These are phyloP conservation scores for Apophysomyces elegans DNA, from an alignment of 371 early-diverging fungal genomes.

Conservation along the genomic window DNA sequence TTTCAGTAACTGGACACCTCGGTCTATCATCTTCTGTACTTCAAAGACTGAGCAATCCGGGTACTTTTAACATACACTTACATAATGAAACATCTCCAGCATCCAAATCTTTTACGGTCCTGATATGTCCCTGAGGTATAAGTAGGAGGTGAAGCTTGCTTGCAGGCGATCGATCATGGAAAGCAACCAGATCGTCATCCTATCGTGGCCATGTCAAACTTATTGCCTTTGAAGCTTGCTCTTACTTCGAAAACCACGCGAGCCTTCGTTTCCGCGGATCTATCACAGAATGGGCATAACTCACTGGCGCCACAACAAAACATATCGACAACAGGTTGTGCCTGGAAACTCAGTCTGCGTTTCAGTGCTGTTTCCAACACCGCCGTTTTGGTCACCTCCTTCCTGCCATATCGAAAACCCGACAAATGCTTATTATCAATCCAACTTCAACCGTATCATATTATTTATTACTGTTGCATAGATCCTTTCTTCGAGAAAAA, in stretches of 20 bases:
- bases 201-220: slow-evolving; percentile 13
- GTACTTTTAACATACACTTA: slow-evolving; percentile 31
- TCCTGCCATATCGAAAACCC: too few species aligned
- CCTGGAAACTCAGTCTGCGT: neutral
- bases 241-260: slow-evolving; percentile 7
- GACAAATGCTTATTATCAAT: too few species aligned
- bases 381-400: neutral
- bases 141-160: slow-evolving; percentile 57
- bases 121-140: slow-evolving; percentile 57
- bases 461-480: too few species aligned
- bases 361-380: neutral
- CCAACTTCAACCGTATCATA: too few species aligned
- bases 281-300: slow-evolving; percentile 1
- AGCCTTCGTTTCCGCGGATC: neutral
- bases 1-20: slow-evolving; percentile 42
- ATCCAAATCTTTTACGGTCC: slow-evolving; percentile 37
- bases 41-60: slow-evolving; percentile 5
- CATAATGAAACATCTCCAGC: slow-evolving; percentile 52
- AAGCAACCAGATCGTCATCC: slow-evolving; percentile 59
- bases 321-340: neutral
- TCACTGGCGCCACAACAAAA: neutral
- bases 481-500: too few species aligned
- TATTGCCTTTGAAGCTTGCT: neutral
- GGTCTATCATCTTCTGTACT: slow-evolving; percentile 50
- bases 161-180: slow-evolving; percentile 64